These are phyloP conservation scores for Geotrichum bryndzae DNA, from an alignment of 1,139 yeast genomes.

Conservation along the genomic window DNA sequence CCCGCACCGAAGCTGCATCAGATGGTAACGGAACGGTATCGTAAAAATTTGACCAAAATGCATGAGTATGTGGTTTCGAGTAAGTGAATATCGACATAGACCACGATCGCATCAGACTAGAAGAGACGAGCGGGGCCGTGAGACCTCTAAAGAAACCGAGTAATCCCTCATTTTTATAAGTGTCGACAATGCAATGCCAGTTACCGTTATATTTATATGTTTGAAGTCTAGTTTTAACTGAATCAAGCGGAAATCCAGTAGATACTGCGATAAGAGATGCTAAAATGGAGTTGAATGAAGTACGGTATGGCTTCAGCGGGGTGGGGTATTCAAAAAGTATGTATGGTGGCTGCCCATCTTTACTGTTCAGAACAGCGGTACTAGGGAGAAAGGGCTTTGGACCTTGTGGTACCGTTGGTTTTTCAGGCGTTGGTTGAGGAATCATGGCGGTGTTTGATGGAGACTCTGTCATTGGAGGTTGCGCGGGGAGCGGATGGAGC, in stretches of 20 bases:
- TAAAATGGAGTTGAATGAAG: conserved; percentile 53
- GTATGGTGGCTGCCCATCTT: neutral
- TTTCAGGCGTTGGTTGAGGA: neutral
- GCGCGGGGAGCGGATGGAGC: neutral
- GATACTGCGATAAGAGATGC: conserved; percentile 64
- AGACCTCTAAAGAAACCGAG: conserved; percentile 62
- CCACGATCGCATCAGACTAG: conserved; percentile 27
- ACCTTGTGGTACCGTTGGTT: neutral
- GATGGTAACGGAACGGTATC: conserved; percentile 9
- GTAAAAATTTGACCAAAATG: conserved; percentile 24
- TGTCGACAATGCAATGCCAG: conserved; percentile 52
- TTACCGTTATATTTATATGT: conserved; percentile 61
- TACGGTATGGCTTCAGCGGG: conserved; percentile 48
- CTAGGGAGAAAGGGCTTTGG: neutral
- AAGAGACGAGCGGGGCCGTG: conserved; percentile 28
- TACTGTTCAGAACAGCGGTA: neutral
- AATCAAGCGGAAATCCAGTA: conserved; percentile 79
- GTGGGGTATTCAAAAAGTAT: conserved; percentile 37
- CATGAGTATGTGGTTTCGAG: conserved; percentile 43
- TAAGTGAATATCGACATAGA: conserved; percentile 62
- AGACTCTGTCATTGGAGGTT: neutral
- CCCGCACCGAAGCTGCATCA: neutral
- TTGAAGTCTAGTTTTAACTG: conserved; percentile 79
- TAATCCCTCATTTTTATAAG: conserved; percentile 58
- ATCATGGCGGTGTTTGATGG: neutral